Percentiles rank a stretch among this genome's conserved stretches.
Conservation (phyloP, 768 basidiomycete species). For the Ramaria rubella region DNA sequence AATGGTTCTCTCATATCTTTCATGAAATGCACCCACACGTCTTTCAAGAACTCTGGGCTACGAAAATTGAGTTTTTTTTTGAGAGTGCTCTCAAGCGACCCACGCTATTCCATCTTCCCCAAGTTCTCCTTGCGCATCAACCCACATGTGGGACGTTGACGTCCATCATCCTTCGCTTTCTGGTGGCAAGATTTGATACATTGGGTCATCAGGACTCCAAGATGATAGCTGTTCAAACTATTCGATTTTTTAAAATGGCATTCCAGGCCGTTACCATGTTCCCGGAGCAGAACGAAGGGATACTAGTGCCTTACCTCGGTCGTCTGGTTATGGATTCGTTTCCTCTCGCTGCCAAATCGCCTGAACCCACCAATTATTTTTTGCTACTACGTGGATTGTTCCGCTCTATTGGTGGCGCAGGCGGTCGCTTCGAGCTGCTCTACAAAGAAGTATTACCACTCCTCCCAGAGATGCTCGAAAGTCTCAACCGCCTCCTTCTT, state of each 20-base stretch:
- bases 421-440: constrained; percentile 86
- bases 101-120: constrained; percentile 76
- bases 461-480: constrained; percentile 95
- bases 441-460: constrained; percentile 96
- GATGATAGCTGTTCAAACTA: constrained; percentile 66
- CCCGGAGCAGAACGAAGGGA: constrained; percentile 76
- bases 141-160: constrained; percentile 72
- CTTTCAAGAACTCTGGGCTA: constrained; percentile 95
- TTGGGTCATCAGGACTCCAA: constrained; percentile 83
- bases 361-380: constrained; percentile 89
- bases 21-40: constrained; percentile 83
- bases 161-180: constrained; percentile 81
- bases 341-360: constrained; percentile 84
- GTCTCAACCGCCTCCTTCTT: constrained; percentile 81
- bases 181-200: constrained; percentile 72
- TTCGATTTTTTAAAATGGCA: constrained; percentile 92
- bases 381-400: constrained; percentile 88
- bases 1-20: constrained; percentile 70
- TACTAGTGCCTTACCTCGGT: constrained; percentile 87
- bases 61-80: constrained; percentile 88
- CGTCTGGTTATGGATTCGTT: constrained; percentile 96
- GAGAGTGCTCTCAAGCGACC: constrained; percentile 70
- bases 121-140: constrained; percentile 75
- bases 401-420: constrained; percentile 85
- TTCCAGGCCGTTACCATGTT: constrained; percentile 78